Percentiles rank a stretch among this genome's conserved stretches.
Evolutionary conservation across 352 stramenopile species (phyloP).

Genomic region (Phytopythium litorale): DNA sequence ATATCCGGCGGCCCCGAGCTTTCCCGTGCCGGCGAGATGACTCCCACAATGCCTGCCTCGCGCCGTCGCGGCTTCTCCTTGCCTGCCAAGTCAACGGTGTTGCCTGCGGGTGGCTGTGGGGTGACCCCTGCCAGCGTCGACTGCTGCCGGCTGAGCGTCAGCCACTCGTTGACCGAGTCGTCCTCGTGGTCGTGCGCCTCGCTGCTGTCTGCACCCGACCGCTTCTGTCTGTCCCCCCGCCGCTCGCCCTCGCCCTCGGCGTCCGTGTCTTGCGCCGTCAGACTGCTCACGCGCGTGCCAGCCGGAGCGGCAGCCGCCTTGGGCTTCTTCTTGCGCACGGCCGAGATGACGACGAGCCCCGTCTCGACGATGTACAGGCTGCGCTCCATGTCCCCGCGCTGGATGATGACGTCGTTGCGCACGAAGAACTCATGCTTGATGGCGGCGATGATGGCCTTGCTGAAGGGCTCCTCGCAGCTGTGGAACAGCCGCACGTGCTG

Average conservation of each 20-base stretch:
- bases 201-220: not conserved
- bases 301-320: not conserved
- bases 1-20: slow-evolving; percentile 16
- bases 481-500: slow-evolving; percentile 59
- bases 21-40: slow-evolving; percentile 14
- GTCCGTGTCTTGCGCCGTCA: not conserved
- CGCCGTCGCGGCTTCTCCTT: not conserved
- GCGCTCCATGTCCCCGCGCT: slow-evolving; percentile 47
- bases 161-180: slow-evolving; percentile 34
- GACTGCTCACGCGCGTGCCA: not conserved
- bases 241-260: slow-evolving; percentile 8
- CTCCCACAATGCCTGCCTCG: slow-evolving; percentile 7
- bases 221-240: slow-evolving; percentile 5
- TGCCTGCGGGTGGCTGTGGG: not conserved
- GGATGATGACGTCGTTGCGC: slow-evolving; percentile 72
- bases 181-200: slow-evolving; percentile 5
- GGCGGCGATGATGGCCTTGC: slow-evolving; percentile 47
- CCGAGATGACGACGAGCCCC: slow-evolving; percentile 60
- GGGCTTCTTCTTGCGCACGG: slow-evolving; percentile 21
- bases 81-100: not conserved
- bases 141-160: slow-evolving; percentile 13
- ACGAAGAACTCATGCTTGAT: slow-evolving; percentile 77
- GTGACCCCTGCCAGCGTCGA: slow-evolving; percentile 3
- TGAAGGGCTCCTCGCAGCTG: slow-evolving; percentile 53
- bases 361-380: slow-evolving; percentile 71